Evolutionary conservation across 2,329 filamentous ascomycete species (phyloP), one percentile per base, ranked within the genome.

Genomic region (Trichoderma aggressivum): DNA sequence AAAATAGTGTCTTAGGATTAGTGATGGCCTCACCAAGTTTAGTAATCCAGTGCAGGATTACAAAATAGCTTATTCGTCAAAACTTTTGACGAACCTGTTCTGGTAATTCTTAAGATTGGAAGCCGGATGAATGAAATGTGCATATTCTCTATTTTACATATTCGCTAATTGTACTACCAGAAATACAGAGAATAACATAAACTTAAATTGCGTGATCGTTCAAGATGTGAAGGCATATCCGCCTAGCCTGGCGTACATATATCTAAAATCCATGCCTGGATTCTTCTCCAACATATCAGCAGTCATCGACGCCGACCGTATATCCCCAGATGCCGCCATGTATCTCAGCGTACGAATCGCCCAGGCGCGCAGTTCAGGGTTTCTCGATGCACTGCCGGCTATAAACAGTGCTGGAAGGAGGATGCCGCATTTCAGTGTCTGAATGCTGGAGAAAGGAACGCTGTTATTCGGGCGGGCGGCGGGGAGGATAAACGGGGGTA

Each of bases 141-240:
- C 21, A 56, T 56, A 5, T 4, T 43, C 7, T 56, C 53, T 56
- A 56, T 18, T 43, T n/a, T 43, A 56, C 47, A 32, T 21, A 21
- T 12, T 21, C 55, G 55, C 55, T 59, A 59, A 59, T n/a, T 12
- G 18, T 32, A n/a, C 10, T 3, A n/a, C 55, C 28, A 21, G 12
- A 58, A 21, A 2, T 8, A 28, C 16, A 34, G 6, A 50, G 2
- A 55, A n/a, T 11, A 16, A 55, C 21, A 24, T 24, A 14, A 24
- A 5, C 43, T 24, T 2, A 24, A 53, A 53, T 5, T 1, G 11
- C 11, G 5, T 53, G 5, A 24, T 10, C 1, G n/a, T 2, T 58
- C 34, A 75, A 24, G 75, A 74, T 1, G 75, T 73, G 59, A 77
- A 75, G 1, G 76, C 76, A 63, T 77, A 78, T 26, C 77, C 76